These are phyloP conservation scores for Daldinia eschscholtzii DNA, from an alignment of 2,329 filamentous ascomycete genomes.

Conservation along the genomic window DNA sequence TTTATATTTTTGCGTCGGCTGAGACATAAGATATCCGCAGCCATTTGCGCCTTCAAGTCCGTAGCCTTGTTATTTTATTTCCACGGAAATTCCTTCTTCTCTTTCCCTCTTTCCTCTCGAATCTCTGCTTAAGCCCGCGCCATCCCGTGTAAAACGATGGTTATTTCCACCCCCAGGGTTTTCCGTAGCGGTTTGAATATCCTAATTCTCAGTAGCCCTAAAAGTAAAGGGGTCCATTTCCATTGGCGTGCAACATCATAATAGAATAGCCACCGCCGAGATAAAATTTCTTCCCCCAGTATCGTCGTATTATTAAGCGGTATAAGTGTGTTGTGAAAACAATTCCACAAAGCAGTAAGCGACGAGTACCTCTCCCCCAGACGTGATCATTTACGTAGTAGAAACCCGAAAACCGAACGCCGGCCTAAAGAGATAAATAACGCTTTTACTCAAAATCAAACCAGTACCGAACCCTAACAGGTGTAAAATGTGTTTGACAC, in stretches of 20 bases:
- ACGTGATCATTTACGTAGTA: slow-evolving; percentile 9
- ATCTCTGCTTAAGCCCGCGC: not conserved
- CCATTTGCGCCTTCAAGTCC: not conserved
- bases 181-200: not conserved
- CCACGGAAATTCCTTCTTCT: not conserved
- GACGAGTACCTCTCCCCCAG: not conserved
- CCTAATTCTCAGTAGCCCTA: not conserved
- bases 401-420: slow-evolving; percentile 17
- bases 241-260: not conserved
- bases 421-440: slow-evolving; percentile 23
- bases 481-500: slow-evolving; percentile 22
- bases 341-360: slow-evolving; percentile 1
- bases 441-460: slow-evolving; percentile 36
- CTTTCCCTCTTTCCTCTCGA: not conserved
- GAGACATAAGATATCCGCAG: not conserved
- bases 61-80: not conserved
- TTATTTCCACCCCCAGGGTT: not conserved
- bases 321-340: not conserved
- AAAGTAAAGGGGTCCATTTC: not conserved
- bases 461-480: slow-evolving; percentile 34
- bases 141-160: not conserved
- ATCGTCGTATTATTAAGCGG: slow-evolving; percentile 26
- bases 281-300: slow-evolving; percentile 7
- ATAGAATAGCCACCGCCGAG: not conserved
- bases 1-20: not conserved